Conservation (phyloP, 2,329 filamentous ascomycete genomes). For the Colletotrichum sublineola region DNA sequence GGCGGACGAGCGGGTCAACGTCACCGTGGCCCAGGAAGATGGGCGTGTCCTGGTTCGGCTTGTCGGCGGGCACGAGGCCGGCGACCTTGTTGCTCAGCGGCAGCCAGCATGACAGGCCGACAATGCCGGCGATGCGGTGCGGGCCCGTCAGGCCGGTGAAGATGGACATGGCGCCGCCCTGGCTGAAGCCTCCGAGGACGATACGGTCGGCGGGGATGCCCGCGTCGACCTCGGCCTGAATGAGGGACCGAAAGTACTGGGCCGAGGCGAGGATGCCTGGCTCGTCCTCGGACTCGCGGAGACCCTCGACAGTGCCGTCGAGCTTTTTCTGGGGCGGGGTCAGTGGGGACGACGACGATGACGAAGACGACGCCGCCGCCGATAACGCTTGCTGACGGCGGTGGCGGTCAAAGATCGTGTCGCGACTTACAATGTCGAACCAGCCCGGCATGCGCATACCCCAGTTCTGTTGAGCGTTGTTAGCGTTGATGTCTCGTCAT, state of each 20-base stretch:
- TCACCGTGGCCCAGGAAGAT: conserved; percentile 94
- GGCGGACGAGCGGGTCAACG: conserved; percentile 78
- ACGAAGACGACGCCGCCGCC: conserved; percentile 8
- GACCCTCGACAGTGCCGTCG: conserved; percentile 50
- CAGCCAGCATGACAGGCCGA: conserved; percentile 87
- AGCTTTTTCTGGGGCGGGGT: conserved; percentile 45
- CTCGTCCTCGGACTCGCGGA: conserved; percentile 70
- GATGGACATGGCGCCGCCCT: conserved; percentile 90
- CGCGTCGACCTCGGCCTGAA: conserved; percentile 82
- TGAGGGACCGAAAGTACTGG: conserved; percentile 82
- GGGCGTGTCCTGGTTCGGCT: conserved; percentile 79
- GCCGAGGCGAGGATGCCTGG: conserved; percentile 79
- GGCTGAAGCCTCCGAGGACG: conserved; percentile 85
- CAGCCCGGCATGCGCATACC: conserved; percentile 88
- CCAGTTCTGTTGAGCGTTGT: conserved; percentile 67
- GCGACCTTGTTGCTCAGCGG: conserved; percentile 69
- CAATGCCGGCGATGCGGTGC: conserved; percentile 86
- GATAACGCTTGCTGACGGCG: conserved; percentile 5
- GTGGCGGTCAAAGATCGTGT: conserved; percentile 18
- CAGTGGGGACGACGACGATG: conserved; percentile 13
- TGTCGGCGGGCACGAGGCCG: conserved; percentile 53
- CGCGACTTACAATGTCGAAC: conserved; percentile 78
- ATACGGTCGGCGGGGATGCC: conserved; percentile 88
- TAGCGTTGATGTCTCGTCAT: background rate
- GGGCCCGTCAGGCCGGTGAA: conserved; percentile 82